A percentile compares a stretch with the other conserved stretches of the same genome.
Conservation (phyloP, 2,329 filamentous ascomycete species). For the Stagonosporopsis vannaccii region DNA sequence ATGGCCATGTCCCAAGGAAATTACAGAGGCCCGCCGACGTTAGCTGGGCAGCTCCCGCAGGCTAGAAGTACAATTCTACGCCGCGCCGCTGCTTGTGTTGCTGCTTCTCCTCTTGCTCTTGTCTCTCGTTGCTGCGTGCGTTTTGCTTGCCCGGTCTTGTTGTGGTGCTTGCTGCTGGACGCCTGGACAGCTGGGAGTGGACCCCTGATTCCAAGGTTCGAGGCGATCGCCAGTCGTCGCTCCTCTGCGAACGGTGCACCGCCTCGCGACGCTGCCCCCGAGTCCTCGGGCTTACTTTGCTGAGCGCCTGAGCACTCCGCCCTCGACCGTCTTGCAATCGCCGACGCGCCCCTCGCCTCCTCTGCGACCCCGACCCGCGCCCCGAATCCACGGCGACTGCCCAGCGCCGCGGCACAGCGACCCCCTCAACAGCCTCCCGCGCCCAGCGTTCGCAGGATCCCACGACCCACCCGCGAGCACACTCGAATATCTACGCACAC, state of each 20-base stretch:
- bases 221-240: conserved; percentile 5
- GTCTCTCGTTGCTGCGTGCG: conserved; percentile 3
- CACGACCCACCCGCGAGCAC: background rate
- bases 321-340: background rate
- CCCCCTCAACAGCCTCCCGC: conserved; percentile 7
- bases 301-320: conserved; percentile 5
- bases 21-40: conserved; percentile 7
- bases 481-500: background rate
- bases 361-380: background rate
- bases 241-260: conserved; percentile 16
- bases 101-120: conserved; percentile 1
- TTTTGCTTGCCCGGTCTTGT: conserved; percentile 2
- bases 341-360: background rate
- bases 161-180: background rate
- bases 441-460: conserved; percentile 3
- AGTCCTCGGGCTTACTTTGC: background rate
- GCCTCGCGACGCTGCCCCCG: conserved; percentile 14
- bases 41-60: conserved; percentile 11
- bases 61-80: conserved; percentile 6
- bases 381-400: background rate
- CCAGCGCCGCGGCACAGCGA: background rate
- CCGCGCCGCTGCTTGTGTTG: conserved; percentile 1
- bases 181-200: conserved; percentile 1
- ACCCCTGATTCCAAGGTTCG: conserved; percentile 1
- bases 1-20: conserved; percentile 14